Conservation (phyloP, 2,329 filamentous ascomycete genomes). For the Pezicula rhizophila region DNA sequence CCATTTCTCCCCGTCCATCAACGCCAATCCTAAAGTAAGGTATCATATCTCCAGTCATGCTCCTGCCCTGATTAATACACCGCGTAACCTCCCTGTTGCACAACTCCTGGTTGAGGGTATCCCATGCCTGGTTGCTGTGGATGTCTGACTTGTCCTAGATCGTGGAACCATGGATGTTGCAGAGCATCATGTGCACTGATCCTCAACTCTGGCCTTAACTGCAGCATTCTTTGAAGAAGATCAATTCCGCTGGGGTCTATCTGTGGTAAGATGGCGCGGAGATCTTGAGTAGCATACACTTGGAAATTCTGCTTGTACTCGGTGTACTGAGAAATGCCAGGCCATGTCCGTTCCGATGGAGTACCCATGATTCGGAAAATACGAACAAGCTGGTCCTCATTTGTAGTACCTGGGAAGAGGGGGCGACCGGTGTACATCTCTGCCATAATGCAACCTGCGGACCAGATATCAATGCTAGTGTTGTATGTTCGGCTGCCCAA, state of each 20-base stretch:
- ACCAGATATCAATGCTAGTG: constrained; percentile 99
- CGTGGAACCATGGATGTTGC: constrained; percentile 87
- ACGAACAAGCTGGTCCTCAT: constrained; percentile 93
- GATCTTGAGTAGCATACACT: constrained; percentile 87
- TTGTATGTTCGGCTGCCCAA: constrained; percentile 94
- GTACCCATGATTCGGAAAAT: constrained; percentile 99
- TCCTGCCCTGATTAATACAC: constrained; percentile 1
- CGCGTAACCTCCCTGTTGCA: constrained; percentile 19
- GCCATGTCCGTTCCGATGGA: constrained; percentile 91
- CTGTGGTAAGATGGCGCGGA: constrained; percentile 79
- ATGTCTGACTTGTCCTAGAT: constrained; percentile 32
- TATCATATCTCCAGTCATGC: constrained; percentile 1
- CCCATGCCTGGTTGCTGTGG: constrained; percentile 18
- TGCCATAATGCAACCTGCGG: constrained; percentile 98
- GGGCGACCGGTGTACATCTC: constrained; percentile 98
- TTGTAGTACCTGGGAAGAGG: constrained; percentile 93
- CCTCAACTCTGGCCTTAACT: constrained; percentile 84
- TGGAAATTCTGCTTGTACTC: constrained; percentile 97
- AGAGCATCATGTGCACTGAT: constrained; percentile 84
- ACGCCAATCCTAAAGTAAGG: constrained; percentile 5
- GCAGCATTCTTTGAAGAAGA: constrained; percentile 83
- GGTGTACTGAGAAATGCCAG: constrained; percentile 88
- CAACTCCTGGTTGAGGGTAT: constrained; percentile 20
- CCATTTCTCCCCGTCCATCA: background rate
- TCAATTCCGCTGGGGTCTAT: constrained; percentile 86